phyloP scores from a whole-genome alignment of 306 rosid genomes.

The Ziziphus jujuba region DNA sequence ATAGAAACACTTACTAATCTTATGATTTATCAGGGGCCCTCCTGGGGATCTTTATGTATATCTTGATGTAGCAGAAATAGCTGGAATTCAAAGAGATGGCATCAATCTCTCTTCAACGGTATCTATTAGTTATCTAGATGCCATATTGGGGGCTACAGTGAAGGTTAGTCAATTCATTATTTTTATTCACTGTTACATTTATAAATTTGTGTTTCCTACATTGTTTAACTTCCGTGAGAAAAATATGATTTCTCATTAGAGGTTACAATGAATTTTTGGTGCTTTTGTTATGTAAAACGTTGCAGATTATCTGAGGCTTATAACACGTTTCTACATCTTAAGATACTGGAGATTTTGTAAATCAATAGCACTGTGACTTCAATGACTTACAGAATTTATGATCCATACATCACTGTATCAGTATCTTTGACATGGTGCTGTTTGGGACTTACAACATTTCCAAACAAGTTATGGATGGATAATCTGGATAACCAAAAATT shows the following conservation, averaged over 20 bases:
- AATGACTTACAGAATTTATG: no score
- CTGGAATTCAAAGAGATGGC: constrained; percentile 92
- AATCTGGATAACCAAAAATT: no score
- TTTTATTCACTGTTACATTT: neutral
- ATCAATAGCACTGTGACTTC: no score
- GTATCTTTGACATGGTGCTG: no score
- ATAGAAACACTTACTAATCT: constrained; percentile 30
- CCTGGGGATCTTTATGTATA: constrained; percentile 92
- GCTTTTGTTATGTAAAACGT: neutral
- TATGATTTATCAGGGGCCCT: constrained; percentile 74
- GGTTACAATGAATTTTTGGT: neutral
- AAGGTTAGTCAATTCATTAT: constrained; percentile 45
- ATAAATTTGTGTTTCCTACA: neutral
- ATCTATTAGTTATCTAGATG: constrained; percentile 77
- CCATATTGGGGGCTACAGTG: constrained; percentile 75
- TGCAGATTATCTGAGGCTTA: no score
- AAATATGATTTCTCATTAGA: neutral
- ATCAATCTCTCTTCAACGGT: constrained; percentile 73
- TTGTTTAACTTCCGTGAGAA: neutral
- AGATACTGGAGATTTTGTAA: no score
- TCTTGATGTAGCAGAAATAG: constrained; percentile 74
- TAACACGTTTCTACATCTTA: no score
- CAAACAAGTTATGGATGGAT: no score
- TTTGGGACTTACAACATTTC: no score
- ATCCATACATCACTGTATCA: no score